A percentile compares a stretch with the other conserved stretches of the same genome.
phyloP scores from a whole-genome alignment of 2,329 filamentous ascomycete species.

The Talaromyces rugulosus region DNA sequence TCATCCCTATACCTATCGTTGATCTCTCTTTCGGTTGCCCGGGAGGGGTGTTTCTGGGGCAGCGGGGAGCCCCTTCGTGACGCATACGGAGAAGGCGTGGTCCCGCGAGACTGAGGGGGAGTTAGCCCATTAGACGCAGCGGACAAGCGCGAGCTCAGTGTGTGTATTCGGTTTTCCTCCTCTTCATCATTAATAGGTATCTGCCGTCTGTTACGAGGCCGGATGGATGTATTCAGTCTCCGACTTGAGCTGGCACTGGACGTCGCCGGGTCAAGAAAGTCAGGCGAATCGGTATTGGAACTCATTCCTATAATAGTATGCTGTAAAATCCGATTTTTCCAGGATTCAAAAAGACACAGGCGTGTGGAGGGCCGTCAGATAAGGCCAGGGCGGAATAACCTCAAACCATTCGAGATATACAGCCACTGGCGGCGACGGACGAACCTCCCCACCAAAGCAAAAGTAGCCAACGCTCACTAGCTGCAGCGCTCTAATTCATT shows the following conservation, averaged over 20 bases:
- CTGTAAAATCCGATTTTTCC: neutral
- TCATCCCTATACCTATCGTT: conserved; percentile 18
- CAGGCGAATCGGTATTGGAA: conserved; percentile 34
- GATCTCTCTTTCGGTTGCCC: conserved; percentile 17
- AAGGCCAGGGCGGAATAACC: conserved; percentile 8
- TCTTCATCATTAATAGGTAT: conserved; percentile 40
- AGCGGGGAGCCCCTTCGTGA: conserved; percentile 35
- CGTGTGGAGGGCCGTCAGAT: conserved; percentile 6
- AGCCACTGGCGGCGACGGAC: conserved; percentile 23
- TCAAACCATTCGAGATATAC: conserved; percentile 34
- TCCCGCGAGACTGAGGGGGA: conserved; percentile 35
- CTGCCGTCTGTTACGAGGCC: conserved; percentile 41
- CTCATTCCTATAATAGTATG: conserved; percentile 34
- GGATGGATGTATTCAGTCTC: conserved; percentile 35
- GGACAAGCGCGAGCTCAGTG: conserved; percentile 23
- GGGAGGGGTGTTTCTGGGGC: conserved; percentile 35
- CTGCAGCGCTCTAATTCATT: conserved; percentile 11
- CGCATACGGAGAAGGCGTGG: conserved; percentile 37
- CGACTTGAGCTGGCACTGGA: conserved; percentile 27
- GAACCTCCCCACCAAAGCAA: conserved; percentile 13
- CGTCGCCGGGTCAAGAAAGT: conserved; percentile 32
- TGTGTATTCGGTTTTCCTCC: conserved; percentile 22
- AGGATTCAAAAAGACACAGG: conserved; percentile 19
- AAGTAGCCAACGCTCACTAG: conserved; percentile 15
- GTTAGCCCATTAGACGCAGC: conserved; percentile 27